Percentiles rank a stretch among this genome's conserved stretches.
These are phyloP conservation scores for Linnemannia elongata DNA, from an alignment of 192 early-diverging fungal species.

Conservation along the genomic window DNA sequence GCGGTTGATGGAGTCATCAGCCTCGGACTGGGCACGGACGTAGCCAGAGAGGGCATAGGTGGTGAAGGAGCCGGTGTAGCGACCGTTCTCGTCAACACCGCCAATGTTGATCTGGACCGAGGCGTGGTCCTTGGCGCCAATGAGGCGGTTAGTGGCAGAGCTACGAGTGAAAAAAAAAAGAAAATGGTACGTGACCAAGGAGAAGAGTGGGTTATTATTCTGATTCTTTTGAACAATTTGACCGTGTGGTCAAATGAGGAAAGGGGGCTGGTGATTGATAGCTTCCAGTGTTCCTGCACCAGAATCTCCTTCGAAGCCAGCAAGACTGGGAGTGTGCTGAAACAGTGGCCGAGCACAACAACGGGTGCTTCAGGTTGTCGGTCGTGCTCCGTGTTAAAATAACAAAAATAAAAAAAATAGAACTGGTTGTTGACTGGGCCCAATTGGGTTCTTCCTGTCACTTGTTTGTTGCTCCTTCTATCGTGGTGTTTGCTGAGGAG, in stretches of 20 bases:
- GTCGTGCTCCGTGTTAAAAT: not conserved
- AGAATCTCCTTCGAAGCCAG: too few relatives aligned
- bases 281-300: too few relatives aligned
- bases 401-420: not conserved
- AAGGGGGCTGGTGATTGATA: too few relatives aligned
- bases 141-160: constrained; percentile 98
- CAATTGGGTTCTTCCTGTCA: constrained; percentile 10
- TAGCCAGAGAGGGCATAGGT: constrained; percentile 94
- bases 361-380: too few relatives aligned
- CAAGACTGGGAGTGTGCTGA: too few relatives aligned
- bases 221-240: not conserved
- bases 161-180: constrained; percentile 41
- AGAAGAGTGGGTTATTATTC: not conserved
- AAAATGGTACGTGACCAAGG: too few relatives aligned
- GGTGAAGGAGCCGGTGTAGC: constrained; percentile 78
- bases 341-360: too few relatives aligned
- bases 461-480: constrained; percentile 62
- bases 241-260: not conserved
- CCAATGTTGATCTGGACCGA: constrained; percentile 98
- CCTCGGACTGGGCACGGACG: constrained; percentile 90
- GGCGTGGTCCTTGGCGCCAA: constrained; percentile 99
- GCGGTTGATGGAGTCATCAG: constrained; percentile 98
- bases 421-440: constrained; percentile 73
- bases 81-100: constrained; percentile 91
- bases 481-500: too few relatives aligned